Evolutionary conservation across 2,329 filamentous ascomycete genomes (phyloP).

Genomic region (Cladosporium sp.): DNA sequence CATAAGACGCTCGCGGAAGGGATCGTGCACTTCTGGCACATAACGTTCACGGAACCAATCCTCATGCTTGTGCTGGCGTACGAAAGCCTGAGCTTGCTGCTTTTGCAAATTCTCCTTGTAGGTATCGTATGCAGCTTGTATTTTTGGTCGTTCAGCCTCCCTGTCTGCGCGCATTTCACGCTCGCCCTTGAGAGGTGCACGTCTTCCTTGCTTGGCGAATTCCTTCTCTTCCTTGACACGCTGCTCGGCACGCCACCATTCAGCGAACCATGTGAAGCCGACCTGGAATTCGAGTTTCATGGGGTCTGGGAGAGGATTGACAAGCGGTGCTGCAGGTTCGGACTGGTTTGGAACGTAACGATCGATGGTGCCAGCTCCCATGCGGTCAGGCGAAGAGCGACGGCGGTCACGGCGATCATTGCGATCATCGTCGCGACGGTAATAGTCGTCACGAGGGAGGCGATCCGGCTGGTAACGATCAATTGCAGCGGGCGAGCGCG

Average conservation of each 20-base stretch:
- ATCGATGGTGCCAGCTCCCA: conserved; percentile 66
- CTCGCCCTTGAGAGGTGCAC: conserved; percentile 60
- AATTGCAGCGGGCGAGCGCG: conserved; percentile 69
- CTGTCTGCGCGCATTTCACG: conserved; percentile 71
- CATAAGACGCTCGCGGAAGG: conserved; percentile 72
- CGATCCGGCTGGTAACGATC: conserved; percentile 77
- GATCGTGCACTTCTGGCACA: conserved; percentile 75
- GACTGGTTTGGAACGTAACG: conserved; percentile 76
- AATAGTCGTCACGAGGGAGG: conserved; percentile 65
- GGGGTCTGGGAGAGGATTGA: conserved; percentile 72
- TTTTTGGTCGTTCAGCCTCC: conserved; percentile 75
- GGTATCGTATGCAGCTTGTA: conserved; percentile 67
- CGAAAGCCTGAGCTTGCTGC: conserved; percentile 71
- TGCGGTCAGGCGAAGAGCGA: conserved; percentile 50
- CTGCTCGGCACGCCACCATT: conserved; percentile 83
- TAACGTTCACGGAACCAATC: conserved; percentile 99
- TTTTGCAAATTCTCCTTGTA: conserved; percentile 67
- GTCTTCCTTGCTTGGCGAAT: conserved; percentile 65
- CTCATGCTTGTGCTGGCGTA: conserved; percentile 87
- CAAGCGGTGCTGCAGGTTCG: conserved; percentile 44
- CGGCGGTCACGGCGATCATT: conserved; percentile 64
- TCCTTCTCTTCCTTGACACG: conserved; percentile 81
- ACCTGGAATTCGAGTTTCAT: conserved; percentile 75
- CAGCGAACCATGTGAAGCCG: conserved; percentile 80
- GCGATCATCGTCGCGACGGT: conserved; percentile 58